Evolutionary conservation across 208 protist genomes (phyloP), one percentile per base, ranked within the genome.

Genomic region (Leishmania gerbilli): DNA sequence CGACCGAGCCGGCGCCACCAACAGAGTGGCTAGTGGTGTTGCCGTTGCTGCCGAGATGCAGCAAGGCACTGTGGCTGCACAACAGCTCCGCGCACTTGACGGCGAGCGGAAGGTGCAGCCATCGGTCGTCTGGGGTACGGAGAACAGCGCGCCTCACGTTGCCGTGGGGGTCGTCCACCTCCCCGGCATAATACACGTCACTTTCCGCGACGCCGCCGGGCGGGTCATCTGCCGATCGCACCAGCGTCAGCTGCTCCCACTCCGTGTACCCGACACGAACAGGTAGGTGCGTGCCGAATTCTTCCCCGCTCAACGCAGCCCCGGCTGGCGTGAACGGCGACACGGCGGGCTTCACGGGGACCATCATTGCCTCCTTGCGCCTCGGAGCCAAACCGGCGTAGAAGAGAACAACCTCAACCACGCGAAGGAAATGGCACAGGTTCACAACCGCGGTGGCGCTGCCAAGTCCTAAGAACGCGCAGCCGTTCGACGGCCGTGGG

Each of bases 71-170:
- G 87, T 91, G 83, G 27, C 65, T 83, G 74, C 84, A 90, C 51
- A 98, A 64, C 58, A 96, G 78, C 84, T 91, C 78, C 34, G 92
- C 92, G 24, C 88, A 84, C 79, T 92, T 90, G 31, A 93, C 80
- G 0, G 95, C 95, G 49, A 98, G 88, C 15, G 84, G 53, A 24
- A 90, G 40, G 86, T 98, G 95, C 34, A 94, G 77, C 93, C 95
- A 98, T 56, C 90, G 85, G 13, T 85, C 91, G 79, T 97, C 94
- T 24, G 94, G 91, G 40, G 74, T 53, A 37, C 55, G 79, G 53
- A 90, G 82, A 45, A 95, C 27, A 56, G 64, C 79, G 24, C 85
- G 78, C 51, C 84, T 76, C 49, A 71, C 74, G 62, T 88, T 71
- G 21, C 79, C 81, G n/a, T 84, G 76, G n/a, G 79, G 67, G 51